A percentile compares a stretch with the other conserved stretches of the same genome.
Evolutionary conservation across 805 yeast species (phyloP).

Genomic region (Candida krabiensis): DNA sequence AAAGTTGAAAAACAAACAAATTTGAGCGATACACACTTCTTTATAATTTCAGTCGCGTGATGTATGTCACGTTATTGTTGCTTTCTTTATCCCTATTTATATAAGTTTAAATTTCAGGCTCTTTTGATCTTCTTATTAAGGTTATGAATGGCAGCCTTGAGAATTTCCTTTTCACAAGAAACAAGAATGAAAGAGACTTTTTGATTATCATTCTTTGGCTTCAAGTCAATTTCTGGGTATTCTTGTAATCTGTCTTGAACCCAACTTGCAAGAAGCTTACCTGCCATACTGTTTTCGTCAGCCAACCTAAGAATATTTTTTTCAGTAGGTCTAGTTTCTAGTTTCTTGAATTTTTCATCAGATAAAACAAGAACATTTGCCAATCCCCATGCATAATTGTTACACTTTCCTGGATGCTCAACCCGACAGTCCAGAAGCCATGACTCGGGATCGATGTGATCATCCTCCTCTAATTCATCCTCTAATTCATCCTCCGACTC

Average conservation of each 20-base stretch:
- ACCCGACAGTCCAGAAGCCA: slow-evolving; percentile 29
- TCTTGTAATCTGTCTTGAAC: slow-evolving; percentile 4
- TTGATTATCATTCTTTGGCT: not conserved
- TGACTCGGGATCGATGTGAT: slow-evolving; percentile 32
- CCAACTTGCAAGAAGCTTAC: slow-evolving; percentile 9
- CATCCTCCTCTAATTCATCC: slow-evolving; percentile 27
- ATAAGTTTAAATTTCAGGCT: no score
- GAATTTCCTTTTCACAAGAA: no score
- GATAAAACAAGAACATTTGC: slow-evolving; percentile 35
- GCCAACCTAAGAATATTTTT: slow-evolving; percentile 2
- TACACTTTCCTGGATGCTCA: slow-evolving; percentile 50
- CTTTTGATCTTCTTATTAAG: no score
- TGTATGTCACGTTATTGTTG: not conserved
- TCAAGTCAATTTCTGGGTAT: not conserved
- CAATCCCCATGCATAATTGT: slow-evolving; percentile 45
- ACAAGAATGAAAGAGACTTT: not conserved
- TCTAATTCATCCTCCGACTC: slow-evolving; percentile 12
- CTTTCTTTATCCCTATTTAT: no score
- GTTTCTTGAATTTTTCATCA: slow-evolving; percentile 26
- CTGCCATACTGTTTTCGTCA: not conserved
- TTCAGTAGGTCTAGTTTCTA: slow-evolving; percentile 15
- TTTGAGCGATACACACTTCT: slow-evolving; percentile 5
- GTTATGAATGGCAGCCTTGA: no score
- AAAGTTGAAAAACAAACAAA: slow-evolving; percentile 1
- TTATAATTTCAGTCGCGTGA: not conserved